These are phyloP conservation scores for Cyclotella cryptica DNA, from an alignment of 108 stramenopile genomes.

Conservation along the genomic window DNA sequence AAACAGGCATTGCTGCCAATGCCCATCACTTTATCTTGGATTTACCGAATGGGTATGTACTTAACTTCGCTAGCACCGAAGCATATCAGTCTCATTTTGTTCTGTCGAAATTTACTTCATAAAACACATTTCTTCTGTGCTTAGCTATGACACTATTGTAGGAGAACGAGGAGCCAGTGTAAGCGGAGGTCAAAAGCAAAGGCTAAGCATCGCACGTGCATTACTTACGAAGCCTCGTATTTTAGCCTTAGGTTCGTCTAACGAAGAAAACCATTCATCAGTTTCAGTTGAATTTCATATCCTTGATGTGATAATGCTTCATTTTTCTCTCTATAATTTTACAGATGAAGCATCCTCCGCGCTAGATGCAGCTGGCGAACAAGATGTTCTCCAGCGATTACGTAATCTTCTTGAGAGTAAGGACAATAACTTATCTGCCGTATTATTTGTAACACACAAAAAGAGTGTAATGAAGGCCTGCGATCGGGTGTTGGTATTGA, in stretches of 20 bases:
- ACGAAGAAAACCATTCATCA: conserved; percentile 3
- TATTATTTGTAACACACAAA: conserved; percentile 55
- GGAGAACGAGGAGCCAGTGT: conserved; percentile 76
- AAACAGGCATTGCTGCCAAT: conserved; percentile 49
- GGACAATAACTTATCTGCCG: conserved; percentile 45
- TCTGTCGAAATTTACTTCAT: not conserved
- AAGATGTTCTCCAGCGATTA: conserved; percentile 46
- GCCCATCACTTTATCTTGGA: conserved; percentile 77
- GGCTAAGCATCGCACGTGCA: conserved; percentile 91
- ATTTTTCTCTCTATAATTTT: not conserved
- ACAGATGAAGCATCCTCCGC: conserved; percentile 49
- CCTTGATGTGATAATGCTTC: not conserved
- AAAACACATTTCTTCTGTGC: not conserved
- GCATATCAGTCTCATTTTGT: not conserved
- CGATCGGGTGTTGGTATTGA: conserved; percentile 41
- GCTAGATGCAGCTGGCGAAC: conserved; percentile 45
- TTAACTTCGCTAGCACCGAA: not conserved
- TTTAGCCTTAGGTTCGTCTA: conserved; percentile 59
- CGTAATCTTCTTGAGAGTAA: conserved; percentile 47
- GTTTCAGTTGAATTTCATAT: not conserved
- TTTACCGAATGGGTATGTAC: conserved; percentile 58
- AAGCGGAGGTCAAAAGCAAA: conserved; percentile 92
- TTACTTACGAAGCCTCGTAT: conserved; percentile 71
- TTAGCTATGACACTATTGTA: conserved; percentile 64
- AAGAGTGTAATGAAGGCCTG: conserved; percentile 45